Percentiles rank a stretch among this genome's conserved stretches.
Conservation (phyloP, 148 eudicot species). For the Bassia scoparia region DNA sequence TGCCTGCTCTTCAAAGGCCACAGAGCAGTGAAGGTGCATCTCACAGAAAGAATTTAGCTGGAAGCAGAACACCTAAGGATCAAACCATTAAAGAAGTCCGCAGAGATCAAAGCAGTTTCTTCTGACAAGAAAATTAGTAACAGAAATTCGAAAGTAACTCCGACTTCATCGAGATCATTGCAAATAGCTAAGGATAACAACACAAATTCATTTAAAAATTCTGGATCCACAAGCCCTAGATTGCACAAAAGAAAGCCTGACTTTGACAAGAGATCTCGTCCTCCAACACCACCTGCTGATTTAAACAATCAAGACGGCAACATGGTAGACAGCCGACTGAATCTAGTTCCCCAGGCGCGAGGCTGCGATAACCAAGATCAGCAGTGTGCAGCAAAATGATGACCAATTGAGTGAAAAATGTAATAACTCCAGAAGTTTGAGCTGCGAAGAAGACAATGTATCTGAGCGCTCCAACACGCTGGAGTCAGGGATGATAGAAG, state of each 20-base stretch:
- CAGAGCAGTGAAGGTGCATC: slow-evolving; percentile 31
- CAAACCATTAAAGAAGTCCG: slow-evolving; percentile 31
- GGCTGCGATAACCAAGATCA: slow-evolving; percentile 43
- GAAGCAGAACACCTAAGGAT: slow-evolving; percentile 36
- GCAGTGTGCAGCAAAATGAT: slow-evolving; percentile 38
- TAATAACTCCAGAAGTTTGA: slow-evolving; percentile 32
- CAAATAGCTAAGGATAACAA: slow-evolving; percentile 41
- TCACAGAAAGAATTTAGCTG: slow-evolving; percentile 30
- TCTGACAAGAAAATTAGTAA: slow-evolving; percentile 40
- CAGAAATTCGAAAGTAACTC: slow-evolving; percentile 37
- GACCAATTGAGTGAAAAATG: slow-evolving; percentile 43
- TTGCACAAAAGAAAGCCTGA: slow-evolving; percentile 67
- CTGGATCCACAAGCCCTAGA: slow-evolving; percentile 73
- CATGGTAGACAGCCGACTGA: slow-evolving; percentile 46
- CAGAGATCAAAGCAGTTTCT: slow-evolving; percentile 33
- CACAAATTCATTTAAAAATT: slow-evolving; percentile 35
- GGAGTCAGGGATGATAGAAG: slow-evolving; percentile 33
- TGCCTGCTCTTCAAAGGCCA: slow-evolving; percentile 41
- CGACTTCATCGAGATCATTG: slow-evolving; percentile 37
- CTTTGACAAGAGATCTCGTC: slow-evolving; percentile 63
- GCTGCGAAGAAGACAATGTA: slow-evolving; percentile 34
- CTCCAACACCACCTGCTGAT: slow-evolving; percentile 72
- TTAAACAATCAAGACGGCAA: slow-evolving; percentile 53
- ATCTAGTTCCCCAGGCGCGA: slow-evolving; percentile 57
- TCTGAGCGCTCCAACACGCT: slow-evolving; percentile 29